A percentile compares a stretch with the other conserved stretches of the same genome.
These are phyloP conservation scores for Wallacemonas sp. DNA, from an alignment of 208 protist genomes.

Conservation along the genomic window DNA sequence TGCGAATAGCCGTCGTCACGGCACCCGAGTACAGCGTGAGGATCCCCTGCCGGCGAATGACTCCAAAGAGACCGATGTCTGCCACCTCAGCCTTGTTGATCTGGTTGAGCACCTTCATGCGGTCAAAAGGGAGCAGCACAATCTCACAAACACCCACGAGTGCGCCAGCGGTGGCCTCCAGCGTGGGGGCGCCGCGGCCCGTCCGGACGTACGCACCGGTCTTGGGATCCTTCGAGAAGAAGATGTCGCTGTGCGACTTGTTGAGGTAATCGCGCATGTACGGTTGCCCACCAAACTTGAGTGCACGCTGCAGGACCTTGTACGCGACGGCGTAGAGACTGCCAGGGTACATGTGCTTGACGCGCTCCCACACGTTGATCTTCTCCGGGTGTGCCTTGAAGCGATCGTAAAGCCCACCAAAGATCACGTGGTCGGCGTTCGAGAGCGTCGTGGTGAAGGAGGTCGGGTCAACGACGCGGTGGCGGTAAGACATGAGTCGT, in stretches of 20 bases:
- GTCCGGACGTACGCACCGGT: slow-evolving; percentile 22
- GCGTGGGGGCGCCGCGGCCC: slow-evolving; percentile 34
- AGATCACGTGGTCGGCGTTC: slow-evolving; percentile 48
- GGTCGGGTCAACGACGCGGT: slow-evolving; percentile 42
- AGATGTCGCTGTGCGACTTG: slow-evolving; percentile 34
- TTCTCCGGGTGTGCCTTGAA: slow-evolving; percentile 15
- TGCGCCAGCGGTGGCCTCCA: slow-evolving; percentile 59
- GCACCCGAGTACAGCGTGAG: slow-evolving; percentile 56
- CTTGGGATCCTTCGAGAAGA: slow-evolving; percentile 24
- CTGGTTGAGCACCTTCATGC: slow-evolving; percentile 80
- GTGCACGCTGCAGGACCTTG: slow-evolving; percentile 77
- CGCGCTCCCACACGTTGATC: slow-evolving; percentile 36
- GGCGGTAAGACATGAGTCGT: slow-evolving; percentile 76
- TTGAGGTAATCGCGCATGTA: slow-evolving; percentile 68
- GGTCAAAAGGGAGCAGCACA: slow-evolving; percentile 75
- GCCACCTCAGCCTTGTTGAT: slow-evolving; percentile 60
- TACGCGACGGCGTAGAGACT: slow-evolving; percentile 68
- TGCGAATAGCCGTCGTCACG: slow-evolving; percentile 57
- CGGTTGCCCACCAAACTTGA: slow-evolving; percentile 84
- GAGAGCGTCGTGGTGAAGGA: slow-evolving; percentile 25
- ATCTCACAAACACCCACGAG: slow-evolving; percentile 63
- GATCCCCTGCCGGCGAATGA: slow-evolving; percentile 40
- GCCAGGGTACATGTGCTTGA: slow-evolving; percentile 74
- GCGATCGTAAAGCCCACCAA: slow-evolving; percentile 36
- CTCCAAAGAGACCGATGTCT: slow-evolving; percentile 30